Evolutionary conservation across 2,329 filamentous ascomycete species (phyloP).

Genomic region (Aspergillus tanneri): DNA sequence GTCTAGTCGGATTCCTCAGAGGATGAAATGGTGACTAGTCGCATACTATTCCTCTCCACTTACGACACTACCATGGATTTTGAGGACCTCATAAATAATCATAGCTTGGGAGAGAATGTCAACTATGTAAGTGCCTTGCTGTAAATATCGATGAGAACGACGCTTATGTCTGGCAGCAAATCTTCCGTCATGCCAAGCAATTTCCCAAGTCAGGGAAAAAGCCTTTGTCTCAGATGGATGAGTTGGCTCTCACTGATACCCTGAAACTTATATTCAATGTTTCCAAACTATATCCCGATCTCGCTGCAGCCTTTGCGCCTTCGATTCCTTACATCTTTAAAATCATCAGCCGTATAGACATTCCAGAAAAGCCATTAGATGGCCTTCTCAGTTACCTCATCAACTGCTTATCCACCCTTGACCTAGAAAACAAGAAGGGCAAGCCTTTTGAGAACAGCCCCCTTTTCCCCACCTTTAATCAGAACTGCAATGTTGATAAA

Average conservation of each 20-base stretch:
- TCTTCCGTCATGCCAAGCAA: constrained; percentile 66
- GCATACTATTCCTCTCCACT: constrained; percentile 76
- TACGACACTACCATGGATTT: constrained; percentile 73
- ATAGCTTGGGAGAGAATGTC: constrained; percentile 67
- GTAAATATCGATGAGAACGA: background rate
- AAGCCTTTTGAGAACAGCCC: constrained; percentile 48
- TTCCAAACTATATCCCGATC: constrained; percentile 68
- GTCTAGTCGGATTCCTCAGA: constrained; percentile 61
- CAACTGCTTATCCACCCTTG: constrained; percentile 78
- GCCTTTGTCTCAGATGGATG: constrained; percentile 55
- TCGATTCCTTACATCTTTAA: constrained; percentile 69
- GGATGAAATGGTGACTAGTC: constrained; percentile 80
- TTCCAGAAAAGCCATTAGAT: constrained; percentile 67
- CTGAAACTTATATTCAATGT: constrained; percentile 89
- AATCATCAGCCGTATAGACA: constrained; percentile 63
- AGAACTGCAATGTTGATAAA: constrained; percentile 60
- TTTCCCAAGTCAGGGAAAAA: constrained; percentile 46
- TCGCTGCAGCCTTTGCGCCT: constrained; percentile 61
- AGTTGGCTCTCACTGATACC: constrained; percentile 79
- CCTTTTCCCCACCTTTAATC: constrained; percentile 65
- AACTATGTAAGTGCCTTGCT: constrained; percentile 45
- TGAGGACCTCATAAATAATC: constrained; percentile 61
- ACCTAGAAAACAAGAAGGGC: constrained; percentile 59
- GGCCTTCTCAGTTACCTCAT: constrained; percentile 69
- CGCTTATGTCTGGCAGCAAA: constrained; percentile 49